Evolutionary conservation across 352 stramenopile species (phyloP).

Genomic region (Globisporangium carolinianum): DNA sequence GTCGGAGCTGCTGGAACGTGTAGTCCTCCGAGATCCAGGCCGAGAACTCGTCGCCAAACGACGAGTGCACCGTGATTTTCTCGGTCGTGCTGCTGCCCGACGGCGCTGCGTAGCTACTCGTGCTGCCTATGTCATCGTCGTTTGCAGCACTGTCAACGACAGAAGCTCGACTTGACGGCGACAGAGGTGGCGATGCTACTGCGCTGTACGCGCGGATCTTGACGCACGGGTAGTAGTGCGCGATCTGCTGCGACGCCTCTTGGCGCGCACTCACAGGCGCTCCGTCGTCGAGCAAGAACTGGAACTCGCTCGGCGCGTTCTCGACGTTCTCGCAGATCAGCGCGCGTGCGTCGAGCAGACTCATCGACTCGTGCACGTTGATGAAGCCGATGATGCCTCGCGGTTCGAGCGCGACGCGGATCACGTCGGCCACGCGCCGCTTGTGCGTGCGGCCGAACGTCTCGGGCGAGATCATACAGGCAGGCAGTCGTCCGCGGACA

Average conservation of each 20-base stretch:
- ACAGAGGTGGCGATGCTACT: neutral
- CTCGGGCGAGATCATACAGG: constrained; percentile 47
- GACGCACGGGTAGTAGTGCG: constrained; percentile 60
- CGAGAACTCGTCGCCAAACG: constrained; percentile 49
- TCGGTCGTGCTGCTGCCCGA: constrained; percentile 15
- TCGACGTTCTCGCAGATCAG: constrained; percentile 70
- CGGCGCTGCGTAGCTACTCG: constrained; percentile 2
- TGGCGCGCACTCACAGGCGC: constrained; percentile 51
- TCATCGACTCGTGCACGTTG: constrained; percentile 60
- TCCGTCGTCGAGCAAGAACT: constrained; percentile 67
- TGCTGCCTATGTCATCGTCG: neutral
- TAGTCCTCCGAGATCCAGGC: constrained; percentile 66
- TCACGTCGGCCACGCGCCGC: constrained; percentile 43
- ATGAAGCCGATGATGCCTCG: constrained; percentile 72
- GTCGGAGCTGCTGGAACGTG: constrained; percentile 68
- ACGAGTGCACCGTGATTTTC: constrained; percentile 45
- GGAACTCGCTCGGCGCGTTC: constrained; percentile 51
- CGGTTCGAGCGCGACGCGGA: constrained; percentile 56
- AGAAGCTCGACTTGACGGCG: no score
- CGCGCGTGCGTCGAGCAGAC: constrained; percentile 41
- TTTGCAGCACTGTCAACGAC: neutral
- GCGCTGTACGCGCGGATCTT: constrained; percentile 47
- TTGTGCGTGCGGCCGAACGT: constrained; percentile 34
- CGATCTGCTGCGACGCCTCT: constrained; percentile 49
- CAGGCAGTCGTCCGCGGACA: no score